Base-by-base conservation (phyloP, 1,284 basidiomycete genomes). In the Schizophyllum amplum region DNA sequence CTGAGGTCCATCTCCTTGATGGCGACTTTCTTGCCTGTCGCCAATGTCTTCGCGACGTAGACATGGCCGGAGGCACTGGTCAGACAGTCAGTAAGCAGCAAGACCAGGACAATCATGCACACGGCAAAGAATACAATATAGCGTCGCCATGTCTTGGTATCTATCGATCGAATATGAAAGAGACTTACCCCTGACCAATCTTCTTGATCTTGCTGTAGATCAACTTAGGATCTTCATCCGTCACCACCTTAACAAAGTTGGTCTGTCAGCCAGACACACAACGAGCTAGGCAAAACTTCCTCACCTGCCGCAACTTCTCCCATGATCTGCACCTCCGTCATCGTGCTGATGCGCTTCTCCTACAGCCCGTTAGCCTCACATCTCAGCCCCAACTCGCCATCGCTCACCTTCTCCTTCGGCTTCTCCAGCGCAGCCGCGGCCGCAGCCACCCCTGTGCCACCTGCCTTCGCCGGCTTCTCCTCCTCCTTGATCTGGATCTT, bases 1-100 rank as follows among this genome's bases (percentile, higher is more conserved):
- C 92, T 83, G 21, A 98, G 78, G 71, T 99, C 95, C 96, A 98
- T 99, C 75, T 98, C 94, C 77, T 99, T 99, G 79, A 99, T 98
- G 1, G 96, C 96, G 11, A 99, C 94, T 68, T 97, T 96, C 72
- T 87, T 87, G 51, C 91, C 90, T 1, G 82, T 93, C 1, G 87
- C 78, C 23, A 97, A 79, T 7, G 87, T 90, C 76, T 98, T 98
- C 42, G 96, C 96, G 17, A 98, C 95, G 68, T 96, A 99, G n/a
- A 99, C 96, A 68, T 96, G 93, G 11, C 96, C 96, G 9, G 94
- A 98, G 2, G 96, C 96, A 65, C 94, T 94, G 62, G 15, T n/a
- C n/a, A n/a, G n/a, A n/a, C n/a, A n/a, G n/a, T n/a, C 47, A 59
- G 49, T 27, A 52, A 27, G 33, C 23, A 23, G 22, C 33, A 52